Base-by-base conservation (phyloP, 108 stramenopile genomes). In the Cyclotella kingstonii region DNA sequence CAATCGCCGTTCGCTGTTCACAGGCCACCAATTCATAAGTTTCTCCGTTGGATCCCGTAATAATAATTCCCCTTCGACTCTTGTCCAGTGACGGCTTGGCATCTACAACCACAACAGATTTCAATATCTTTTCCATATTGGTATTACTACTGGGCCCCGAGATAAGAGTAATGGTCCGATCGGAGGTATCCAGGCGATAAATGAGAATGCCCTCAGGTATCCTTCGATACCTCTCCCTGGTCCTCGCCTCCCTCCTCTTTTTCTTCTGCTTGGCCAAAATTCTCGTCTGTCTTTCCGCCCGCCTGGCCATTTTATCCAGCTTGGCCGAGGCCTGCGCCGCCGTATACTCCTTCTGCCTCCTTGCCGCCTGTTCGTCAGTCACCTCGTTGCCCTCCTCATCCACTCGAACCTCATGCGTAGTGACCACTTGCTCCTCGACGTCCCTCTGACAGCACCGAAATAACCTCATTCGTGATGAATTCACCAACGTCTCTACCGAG, bases 181-280 rank as follows among this genome's bases (percentile, higher is more conserved):
- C 79, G 53, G 81, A 68, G n/a, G 90, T 91, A 60, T 91, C 83
- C 23, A 91, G 54, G 15, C 83, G 81, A 66, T 91, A 91, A 42
- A 91, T 81, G 21, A 91, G 42, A 46, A 91, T 84, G 4, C 90
- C 90, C 68, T 91, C 90, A 11, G 90, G 86, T 3, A 91, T 84
- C 12, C 81, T 63, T 22, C 54, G 58, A 59, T 91, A 87, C 27
- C 69, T 33, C 35, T 73, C 72, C 4, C 39, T 48, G 19, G 68
- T 66, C 2, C 65, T 31, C 0, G 54, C 42, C 34, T 78, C 77
- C 34, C 66, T 33, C 5, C 66, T 39, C 40, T 61, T 66, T 61
- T 80, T 76, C 51, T 80, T 71, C 31, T 75, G 63, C 56, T 74
- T 74, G 53, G 52, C 68, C 14, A 49, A 21, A 2, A 70, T 54